Base-by-base conservation (phyloP, 140 eudicot species). In the Oenanthe javanica region DNA sequence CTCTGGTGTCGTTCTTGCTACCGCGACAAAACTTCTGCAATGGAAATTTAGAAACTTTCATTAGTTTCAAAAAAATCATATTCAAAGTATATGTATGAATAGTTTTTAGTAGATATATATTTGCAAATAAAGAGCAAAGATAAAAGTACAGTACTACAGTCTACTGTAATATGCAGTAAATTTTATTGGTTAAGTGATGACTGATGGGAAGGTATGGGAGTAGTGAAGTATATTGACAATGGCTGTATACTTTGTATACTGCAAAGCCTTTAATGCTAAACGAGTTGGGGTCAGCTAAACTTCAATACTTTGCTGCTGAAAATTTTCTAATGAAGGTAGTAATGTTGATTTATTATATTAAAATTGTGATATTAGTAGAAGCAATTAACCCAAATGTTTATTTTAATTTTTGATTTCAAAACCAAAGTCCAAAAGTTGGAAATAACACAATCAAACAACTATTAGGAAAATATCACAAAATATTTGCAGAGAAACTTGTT, bases 11-110 rank as follows among this genome's bases (percentile, higher is more conserved):
- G 48, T 89, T 94, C 88, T 71, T 92, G 91, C 98, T 94, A 54
- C 98, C 98, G 11, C 96, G 96, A 81, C 98, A 94, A 85, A 92
- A 94, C 86, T 87, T 92, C 98, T 94, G 83, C 91, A 89, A 48
- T 19, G 42, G 40, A 78, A 47, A 49, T 42, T 57, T 61, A 72
- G 42, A n/a, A 13, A 21, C 54, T 73, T 72, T 72, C 12, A 43
- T 72, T 72, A 42, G 9, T 23, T 42, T 38, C 47, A 18, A 71
- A 7, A 36, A 40, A 12, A 31, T 31, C 75, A 70, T 5, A 15
- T 70, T 15, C 49, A 13, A 38, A 13, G 42, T 66, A 27, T 2
- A 66, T 31, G 42, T 3, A 66, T 66, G 1, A 23, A 27, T 27
- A 66, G 72, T 66, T 25, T 11, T 31, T 4, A 67, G 73, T 43